Base-by-base conservation (phyloP, 2,329 filamentous ascomycete species). In the Fusarium sp. region DNA sequence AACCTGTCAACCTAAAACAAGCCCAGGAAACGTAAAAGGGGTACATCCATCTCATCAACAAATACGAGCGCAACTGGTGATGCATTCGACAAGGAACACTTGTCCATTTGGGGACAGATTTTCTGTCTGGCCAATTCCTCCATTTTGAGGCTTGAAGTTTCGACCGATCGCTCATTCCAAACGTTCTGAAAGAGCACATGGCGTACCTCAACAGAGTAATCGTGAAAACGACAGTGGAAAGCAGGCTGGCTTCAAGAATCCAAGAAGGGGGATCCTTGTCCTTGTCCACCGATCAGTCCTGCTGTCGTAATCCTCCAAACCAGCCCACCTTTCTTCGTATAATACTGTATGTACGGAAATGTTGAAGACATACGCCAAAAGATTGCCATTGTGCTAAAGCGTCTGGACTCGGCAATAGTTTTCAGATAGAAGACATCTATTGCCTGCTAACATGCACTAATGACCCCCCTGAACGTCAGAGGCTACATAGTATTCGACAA, bases 161-260 rank as follows among this genome's bases (percentile, higher is more conserved):
- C 49, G 47, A 58, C 60, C 48, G 65, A 67, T 62, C 61, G 64
- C 49, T 51, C 73, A 75, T 72, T 75, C 69, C 67, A 65, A 40
- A 47, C 51, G 30, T 29, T 71, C 57, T 63, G 46, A 48, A 58
- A 52, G 54, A 59, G 47, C 49, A 51, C 52, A 58, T 65, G 66
- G 69, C 52, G 58, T 46, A 66, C 22, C 41, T 63, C 18, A 38
- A 57, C 56, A 38, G 45, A 54, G 58, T 47, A 60, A 44, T 62
- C 54, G 40, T 53, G 59, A 49, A 41, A 41, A 51, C 38, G 54
- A 45, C 61, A 51, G 62, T 55, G 51, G 32, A 53, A 43, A 24
- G n/a, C 34, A 53, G 61, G 57, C 65, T 71, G 61, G 54, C 62
- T 66, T n/a, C 47, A 29, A 29, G 12, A 30, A 6, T 34, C 15